A percentile compares a stretch with the other conserved stretches of the same genome.
Evolutionary conservation across 148 eudicot genomes (phyloP).

Genomic region (Rhododendron williamsianum): DNA sequence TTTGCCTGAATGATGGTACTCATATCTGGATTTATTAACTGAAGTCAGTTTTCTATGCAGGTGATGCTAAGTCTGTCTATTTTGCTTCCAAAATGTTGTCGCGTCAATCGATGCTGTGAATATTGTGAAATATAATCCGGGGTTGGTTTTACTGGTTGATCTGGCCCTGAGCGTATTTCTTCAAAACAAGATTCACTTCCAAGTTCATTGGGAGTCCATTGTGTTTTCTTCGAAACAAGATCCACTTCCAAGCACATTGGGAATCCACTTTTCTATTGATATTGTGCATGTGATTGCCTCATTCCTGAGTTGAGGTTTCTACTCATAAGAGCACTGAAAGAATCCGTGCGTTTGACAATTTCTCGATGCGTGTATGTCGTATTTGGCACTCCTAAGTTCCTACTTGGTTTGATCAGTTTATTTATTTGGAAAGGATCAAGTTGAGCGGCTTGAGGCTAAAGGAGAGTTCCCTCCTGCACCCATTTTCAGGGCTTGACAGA

Average conservation of each 20-base stretch:
- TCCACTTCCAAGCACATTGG: neutral
- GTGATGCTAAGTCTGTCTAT: slow-evolving; percentile 63
- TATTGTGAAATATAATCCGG: neutral
- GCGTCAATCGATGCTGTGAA: slow-evolving; percentile 43
- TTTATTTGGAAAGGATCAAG: neutral
- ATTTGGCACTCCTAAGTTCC: neutral
- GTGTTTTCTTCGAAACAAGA: neutral
- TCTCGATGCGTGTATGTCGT: neutral
- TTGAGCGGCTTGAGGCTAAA: neutral
- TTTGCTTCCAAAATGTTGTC: slow-evolving; percentile 54
- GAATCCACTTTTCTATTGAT: neutral
- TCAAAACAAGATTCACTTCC: neutral
- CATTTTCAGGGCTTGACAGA: neutral
- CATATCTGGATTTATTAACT: neutral
- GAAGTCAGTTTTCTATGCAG: slow-evolving; percentile 38
- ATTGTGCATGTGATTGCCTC: neutral
- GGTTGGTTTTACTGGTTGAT: neutral
- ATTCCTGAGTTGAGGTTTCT: neutral
- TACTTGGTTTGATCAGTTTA: slow-evolving; percentile 2
- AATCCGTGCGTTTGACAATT: neutral
- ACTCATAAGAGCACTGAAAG: neutral
- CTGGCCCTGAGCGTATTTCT: neutral
- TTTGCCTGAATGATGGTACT: neutral
- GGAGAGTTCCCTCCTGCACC: neutral
- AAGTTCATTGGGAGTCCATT: neutral